Evolutionary conservation across 2,329 filamentous ascomycete genomes (phyloP).

Genomic region (Fusarium sp.): DNA sequence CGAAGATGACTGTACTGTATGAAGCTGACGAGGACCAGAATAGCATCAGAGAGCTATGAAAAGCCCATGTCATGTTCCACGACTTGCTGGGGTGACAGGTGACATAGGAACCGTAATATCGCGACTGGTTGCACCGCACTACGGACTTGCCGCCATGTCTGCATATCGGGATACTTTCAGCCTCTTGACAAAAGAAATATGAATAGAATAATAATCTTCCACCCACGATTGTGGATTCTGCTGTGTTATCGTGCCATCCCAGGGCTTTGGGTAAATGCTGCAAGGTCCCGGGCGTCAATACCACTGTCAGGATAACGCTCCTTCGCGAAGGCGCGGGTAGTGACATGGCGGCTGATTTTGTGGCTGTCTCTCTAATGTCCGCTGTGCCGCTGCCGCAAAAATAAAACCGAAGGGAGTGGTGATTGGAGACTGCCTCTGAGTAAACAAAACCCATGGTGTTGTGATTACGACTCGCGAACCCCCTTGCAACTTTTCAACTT

Average conservation of each 20-base stretch:
- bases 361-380: conserved; percentile 19
- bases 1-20: background rate
- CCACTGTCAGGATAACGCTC: conserved; percentile 23
- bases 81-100: conserved; percentile 8
- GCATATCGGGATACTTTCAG: conserved; percentile 11
- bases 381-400: conserved; percentile 17
- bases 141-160: conserved; percentile 17
- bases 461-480: conserved; percentile 33
- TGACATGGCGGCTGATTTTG: conserved; percentile 32
- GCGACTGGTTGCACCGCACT: conserved; percentile 23
- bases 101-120: conserved; percentile 21
- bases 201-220: background rate
- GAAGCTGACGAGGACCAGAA: conserved; percentile 21
- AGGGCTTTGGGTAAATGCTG: conserved; percentile 25
- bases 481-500: conserved; percentile 24
- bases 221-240: conserved; percentile 3
- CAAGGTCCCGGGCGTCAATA: conserved; percentile 37
- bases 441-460: conserved; percentile 39
- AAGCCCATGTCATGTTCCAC: conserved; percentile 25
- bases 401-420: conserved; percentile 41
- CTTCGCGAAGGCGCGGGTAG: conserved; percentile 38
- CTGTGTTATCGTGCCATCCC: conserved; percentile 28
- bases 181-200: background rate
- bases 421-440: conserved; percentile 30
- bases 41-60: conserved; percentile 26